These are phyloP conservation scores for Castanea crenata DNA, from an alignment of 306 rosid genomes.

Conservation along the genomic window DNA sequence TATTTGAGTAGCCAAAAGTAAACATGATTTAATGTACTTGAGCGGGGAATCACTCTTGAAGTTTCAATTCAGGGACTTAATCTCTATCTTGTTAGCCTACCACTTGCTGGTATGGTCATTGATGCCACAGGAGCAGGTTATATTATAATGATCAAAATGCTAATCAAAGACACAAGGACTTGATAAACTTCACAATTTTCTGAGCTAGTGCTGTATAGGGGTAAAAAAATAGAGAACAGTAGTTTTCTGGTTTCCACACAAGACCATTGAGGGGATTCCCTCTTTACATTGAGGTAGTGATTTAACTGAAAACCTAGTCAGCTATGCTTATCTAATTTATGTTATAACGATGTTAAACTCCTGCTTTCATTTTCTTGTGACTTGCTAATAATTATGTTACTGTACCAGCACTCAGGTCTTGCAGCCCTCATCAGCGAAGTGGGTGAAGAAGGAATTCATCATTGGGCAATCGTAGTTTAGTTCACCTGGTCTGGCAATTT, in stretches of 20 bases:
- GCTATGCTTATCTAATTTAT: not conserved
- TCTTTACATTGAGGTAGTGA: not conserved
- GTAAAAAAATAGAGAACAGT: not conserved
- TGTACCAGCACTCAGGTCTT: not conserved
- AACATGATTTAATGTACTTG: no score
- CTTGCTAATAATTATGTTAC: not conserved
- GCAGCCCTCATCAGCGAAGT: constrained; percentile 40
- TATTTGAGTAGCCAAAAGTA: no score
- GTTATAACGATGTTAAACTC: not conserved
- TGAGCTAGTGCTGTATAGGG: not conserved
- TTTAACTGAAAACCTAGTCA: not conserved
- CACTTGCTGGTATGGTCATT: no score
- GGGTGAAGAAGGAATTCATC: constrained; percentile 78
- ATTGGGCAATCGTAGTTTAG: constrained; percentile 83
- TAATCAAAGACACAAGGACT: not conserved
- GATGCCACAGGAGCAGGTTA: not conserved
- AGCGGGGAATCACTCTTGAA: no score
- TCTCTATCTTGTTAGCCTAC: no score
- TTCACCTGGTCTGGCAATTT: constrained; percentile 76
- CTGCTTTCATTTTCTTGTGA: not conserved
- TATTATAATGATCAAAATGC: not conserved
- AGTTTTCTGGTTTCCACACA: not conserved
- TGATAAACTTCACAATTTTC: not conserved
- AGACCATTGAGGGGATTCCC: not conserved
- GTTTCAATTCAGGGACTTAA: not conserved